Evolutionary conservation across 1,139 yeast genomes (phyloP).

Genomic region (Maudiozyma humilis): DNA sequence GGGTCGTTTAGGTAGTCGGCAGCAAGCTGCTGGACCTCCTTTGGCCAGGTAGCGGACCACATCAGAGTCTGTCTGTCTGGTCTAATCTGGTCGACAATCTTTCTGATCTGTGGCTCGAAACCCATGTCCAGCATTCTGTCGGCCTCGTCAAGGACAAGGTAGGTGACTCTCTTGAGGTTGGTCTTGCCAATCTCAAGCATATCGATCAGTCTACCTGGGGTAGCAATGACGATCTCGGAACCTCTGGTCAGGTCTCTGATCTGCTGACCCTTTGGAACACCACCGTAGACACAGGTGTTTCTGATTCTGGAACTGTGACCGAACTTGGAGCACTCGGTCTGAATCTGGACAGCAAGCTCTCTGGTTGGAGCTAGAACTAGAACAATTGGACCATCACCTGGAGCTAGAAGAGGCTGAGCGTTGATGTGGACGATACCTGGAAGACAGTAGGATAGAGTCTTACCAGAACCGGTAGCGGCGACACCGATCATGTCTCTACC

Average conservation of each 20-base stretch:
- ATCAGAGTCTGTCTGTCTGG: conserved; percentile 96
- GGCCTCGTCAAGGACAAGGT: conserved; percentile 94
- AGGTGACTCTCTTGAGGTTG: conserved; percentile 90
- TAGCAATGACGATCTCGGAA: conserved; percentile 89
- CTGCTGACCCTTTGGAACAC: conserved; percentile 98
- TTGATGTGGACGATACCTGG: conserved; percentile 97
- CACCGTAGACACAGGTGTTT: conserved; percentile 97
- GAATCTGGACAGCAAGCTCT: conserved; percentile 97
- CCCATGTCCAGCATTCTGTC: conserved; percentile 97
- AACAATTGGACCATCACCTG: conserved; percentile 96
- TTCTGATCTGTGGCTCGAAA: conserved; percentile 92
- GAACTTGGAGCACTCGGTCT: conserved; percentile 89
- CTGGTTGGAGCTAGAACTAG: conserved; percentile 96
- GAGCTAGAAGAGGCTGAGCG: conserved; percentile 87
- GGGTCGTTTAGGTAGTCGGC: conserved; percentile 86
- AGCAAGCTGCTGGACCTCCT: conserved; percentile 89
- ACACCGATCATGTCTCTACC: conserved; percentile 99
- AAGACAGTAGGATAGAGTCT: conserved; percentile 90
- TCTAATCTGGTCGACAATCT: conserved; percentile 89
- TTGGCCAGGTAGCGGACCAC: conserved; percentile 99
- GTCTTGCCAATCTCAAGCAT: conserved; percentile 94
- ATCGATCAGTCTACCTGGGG: conserved; percentile 98
- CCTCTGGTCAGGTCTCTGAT: conserved; percentile 92
- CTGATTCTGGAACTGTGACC: conserved; percentile 87
- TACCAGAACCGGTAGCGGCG: conserved; percentile 98